phyloP scores from a whole-genome alignment of 352 stramenopile genomes.

The Albugo candida region DNA sequence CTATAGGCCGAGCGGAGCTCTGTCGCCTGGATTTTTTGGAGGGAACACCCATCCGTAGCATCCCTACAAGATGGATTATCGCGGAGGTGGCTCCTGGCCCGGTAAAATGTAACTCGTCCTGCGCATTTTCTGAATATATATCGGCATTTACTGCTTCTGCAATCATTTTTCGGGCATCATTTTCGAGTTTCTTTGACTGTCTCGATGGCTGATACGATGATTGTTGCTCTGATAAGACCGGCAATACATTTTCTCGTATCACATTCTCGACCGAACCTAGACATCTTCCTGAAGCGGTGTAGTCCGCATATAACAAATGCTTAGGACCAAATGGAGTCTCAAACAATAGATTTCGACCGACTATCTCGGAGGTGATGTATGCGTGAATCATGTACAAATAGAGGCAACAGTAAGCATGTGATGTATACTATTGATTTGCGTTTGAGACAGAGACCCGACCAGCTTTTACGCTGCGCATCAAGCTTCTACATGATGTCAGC shows the following conservation, averaged over 20 bases:
- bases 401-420: too few relatives aligned
- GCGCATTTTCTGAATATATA: conserved; percentile 57
- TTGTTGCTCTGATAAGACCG: conserved; percentile 16
- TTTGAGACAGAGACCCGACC: too few relatives aligned
- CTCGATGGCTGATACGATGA: conserved; percentile 50
- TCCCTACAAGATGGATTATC: conserved; percentile 50
- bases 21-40: conserved; percentile 2
- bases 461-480: too few relatives aligned
- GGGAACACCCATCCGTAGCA: neutral
- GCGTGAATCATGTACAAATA: too few relatives aligned
- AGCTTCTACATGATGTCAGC: too few relatives aligned
- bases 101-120: conserved; percentile 92
- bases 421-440: too few relatives aligned
- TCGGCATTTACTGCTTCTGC: conserved; percentile 77
- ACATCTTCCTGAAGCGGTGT: conserved; percentile 59
- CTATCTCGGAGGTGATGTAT: too few relatives aligned
- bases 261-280: conserved; percentile 61
- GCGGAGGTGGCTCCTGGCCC: conserved; percentile 76
- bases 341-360: neutral
- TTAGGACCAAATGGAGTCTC: conserved; percentile 16
- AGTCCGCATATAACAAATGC: conserved; percentile 75
- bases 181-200: conserved; percentile 9
- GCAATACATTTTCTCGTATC: conserved; percentile 47
- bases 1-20: conserved; percentile 23
- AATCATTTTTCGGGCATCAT: conserved; percentile 88